Base-by-base conservation (phyloP, 768 basidiomycete species). In the Scleroderma citrinum region DNA sequence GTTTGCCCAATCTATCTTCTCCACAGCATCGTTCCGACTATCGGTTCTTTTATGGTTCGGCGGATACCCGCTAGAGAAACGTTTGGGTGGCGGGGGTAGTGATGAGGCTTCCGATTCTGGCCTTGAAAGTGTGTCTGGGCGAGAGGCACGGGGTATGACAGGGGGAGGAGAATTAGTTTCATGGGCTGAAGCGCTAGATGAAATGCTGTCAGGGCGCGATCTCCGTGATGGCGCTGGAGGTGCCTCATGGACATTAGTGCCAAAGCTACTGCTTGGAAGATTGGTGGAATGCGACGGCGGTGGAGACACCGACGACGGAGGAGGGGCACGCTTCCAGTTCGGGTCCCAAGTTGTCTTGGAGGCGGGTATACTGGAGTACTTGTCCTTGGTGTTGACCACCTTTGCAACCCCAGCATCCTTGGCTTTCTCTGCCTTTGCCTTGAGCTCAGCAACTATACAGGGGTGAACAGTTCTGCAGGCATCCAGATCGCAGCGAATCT, bases 331-430 rank as follows among this genome's bases (percentile, higher is more conserved):
- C 21, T 76, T 77, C 57, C 75, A 79, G 51, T 65, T 64, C 17
- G 81, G 64, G 61, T 85, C 77, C 81, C 82, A 85, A 54, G 76
- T 82, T 7, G 80, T 77, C 48, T 80, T 79, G 49, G 76, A 77
- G 59, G 83, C 64, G 3, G 83, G 75, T 6, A 73, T 66, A 56
- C 83, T 84, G n/a, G 42, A 38, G 56, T 74, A 74, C 20, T 74
- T 71, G 65, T 85, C 83, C 55, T 73, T 74, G 19, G 81, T 77
- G 63, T 72, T 72, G 52, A 76, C 70, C 46, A 80, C 46, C 59
- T 75, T 81, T 50, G 71, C 69, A 14, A 79, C 72, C 16, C 76
- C 66, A 2, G 73, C 71, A 59, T 80, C 78, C 49, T 82, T 82
- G n/a, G 73, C 81, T 49, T 78, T 81, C 19, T 65, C 62, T 10